Conservation (phyloP, 176 grass and related monocot species). For the Thalia dealbata region DNA sequence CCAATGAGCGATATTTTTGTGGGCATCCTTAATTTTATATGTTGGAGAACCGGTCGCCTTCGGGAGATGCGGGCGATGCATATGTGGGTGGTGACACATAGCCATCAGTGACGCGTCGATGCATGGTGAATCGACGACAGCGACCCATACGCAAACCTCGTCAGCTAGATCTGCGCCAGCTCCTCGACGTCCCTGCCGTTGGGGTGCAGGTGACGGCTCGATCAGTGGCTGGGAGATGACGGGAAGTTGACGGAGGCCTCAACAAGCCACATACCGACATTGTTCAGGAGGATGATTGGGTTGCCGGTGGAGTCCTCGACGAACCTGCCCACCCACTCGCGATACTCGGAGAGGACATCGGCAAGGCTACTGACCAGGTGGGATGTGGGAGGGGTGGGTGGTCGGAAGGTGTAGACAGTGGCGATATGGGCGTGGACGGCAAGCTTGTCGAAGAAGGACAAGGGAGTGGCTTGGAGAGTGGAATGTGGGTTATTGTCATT, state of each 20-base stretch:
- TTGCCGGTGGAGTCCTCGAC: background rate
- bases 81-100: no score
- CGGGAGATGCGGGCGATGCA: no score
- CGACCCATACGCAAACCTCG: conserved; percentile 45
- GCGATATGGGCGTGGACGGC: conserved; percentile 42
- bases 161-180: conserved; percentile 51
- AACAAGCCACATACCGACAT: conserved; percentile 32
- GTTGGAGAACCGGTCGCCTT: no score
- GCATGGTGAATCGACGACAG: conserved; percentile 33
- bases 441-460: conserved; percentile 47
- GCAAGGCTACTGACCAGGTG: conserved; percentile 37
- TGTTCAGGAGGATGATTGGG: conserved; percentile 28
- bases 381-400: conserved; percentile 32
- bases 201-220: conserved; percentile 41
- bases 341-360: conserved; percentile 23
- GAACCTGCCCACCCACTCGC: conserved; percentile 37
- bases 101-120: conserved; percentile 36
- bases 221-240: conserved; percentile 20
- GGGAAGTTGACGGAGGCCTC: conserved; percentile 27
- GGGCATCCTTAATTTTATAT: no score
- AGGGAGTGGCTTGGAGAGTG: conserved; percentile 20
- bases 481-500: background rate
- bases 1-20: no score
- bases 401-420: conserved; percentile 46
- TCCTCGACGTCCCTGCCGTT: conserved; percentile 22